Evolutionary conservation across 176 grass and related monocot genomes (phyloP), one percentile per base, ranked within the genome.

Genomic region (Oryza glaberrima): DNA sequence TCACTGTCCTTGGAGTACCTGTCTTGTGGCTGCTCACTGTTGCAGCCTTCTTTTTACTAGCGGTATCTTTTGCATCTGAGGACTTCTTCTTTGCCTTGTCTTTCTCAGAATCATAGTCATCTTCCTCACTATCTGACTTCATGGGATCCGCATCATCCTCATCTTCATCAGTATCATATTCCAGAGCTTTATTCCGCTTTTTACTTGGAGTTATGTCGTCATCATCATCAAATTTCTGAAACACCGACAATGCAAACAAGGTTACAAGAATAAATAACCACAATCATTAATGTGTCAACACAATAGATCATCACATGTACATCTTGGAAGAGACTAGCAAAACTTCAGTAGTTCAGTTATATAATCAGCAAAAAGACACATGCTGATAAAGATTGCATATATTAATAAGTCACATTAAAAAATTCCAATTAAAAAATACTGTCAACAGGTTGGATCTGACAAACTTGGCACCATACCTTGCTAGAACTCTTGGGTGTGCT

Each of bases 81-180:
- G 81, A 82, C 49, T 78, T 99, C 81, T 89, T 93, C 68, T 82
- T 70, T 32, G 16, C 72, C 54, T 83, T 86, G 25, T 83, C 80
- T 73, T 92, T 86, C 5, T n/a, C 86, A 35, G 69, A 90, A 47
- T 85, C 79, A 71, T 94, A 89, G 70, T 88, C 83, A 75, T 89
- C 84, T 71, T 85, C 87, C 61, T 94, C 93, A 70, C 78, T 86
- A 69, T 90, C 87, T 76, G 32, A 71, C 73, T 75, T 76, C 88
- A 92, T 89, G 54, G 61, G 75, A 70, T 86, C 79, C 65, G 80
- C 67, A 65, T 90, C 72, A 67, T 91, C 88, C 70, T 93, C 79
- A 19, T 87, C 76, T 83, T 89, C 86, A 90, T 94, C 94, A 67
- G 56, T 79, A 76, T 93, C 86, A 69, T 77, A 87, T 49, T 78